Evolutionary conservation across 768 basidiomycete genomes (phyloP).

Genomic region (Coprinopsis cinerea): DNA sequence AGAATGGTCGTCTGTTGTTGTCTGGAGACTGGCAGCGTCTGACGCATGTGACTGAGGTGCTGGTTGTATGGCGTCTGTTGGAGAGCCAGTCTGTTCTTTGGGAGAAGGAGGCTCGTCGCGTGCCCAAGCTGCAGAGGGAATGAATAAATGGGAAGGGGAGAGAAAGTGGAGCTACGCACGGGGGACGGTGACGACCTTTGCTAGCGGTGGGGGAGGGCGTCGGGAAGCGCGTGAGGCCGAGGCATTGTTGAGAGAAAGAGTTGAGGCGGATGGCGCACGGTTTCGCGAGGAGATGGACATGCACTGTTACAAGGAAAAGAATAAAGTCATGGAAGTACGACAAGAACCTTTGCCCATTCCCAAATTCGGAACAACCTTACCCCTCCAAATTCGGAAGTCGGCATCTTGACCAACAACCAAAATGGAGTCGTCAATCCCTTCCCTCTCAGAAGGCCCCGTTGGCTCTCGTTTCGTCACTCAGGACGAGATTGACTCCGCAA

Average conservation of each 20-base stretch:
- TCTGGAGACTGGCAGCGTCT: conserved; percentile 49
- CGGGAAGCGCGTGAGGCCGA: conserved; percentile 28
- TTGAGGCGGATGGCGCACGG: conserved; percentile 29
- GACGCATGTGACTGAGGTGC: conserved; percentile 38
- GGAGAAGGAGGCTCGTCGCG: conserved; percentile 79
- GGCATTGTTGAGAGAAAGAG: conserved; percentile 26
- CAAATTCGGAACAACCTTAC: too few species aligned
- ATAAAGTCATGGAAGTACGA: neutral
- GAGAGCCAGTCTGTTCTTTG: conserved; percentile 31
- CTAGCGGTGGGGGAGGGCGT: conserved; percentile 38
- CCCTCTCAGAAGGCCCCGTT: conserved; percentile 64
- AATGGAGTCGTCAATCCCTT: conserved; percentile 50
- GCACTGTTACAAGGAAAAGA: conserved; percentile 12
- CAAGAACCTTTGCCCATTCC: neutral
- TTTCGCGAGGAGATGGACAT: conserved; percentile 31
- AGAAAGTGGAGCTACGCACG: conserved; percentile 39
- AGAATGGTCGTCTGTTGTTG: conserved; percentile 39
- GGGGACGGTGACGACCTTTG: conserved; percentile 60
- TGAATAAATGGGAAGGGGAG: conserved; percentile 7
- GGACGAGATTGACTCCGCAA: conserved; percentile 70
- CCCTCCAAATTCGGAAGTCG: neutral
- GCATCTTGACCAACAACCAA: conserved; percentile 6
- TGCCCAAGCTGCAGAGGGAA: conserved; percentile 61
- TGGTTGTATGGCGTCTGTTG: conserved; percentile 21
- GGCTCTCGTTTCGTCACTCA: conserved; percentile 84